A percentile compares a stretch with the other conserved stretches of the same genome.
Evolutionary conservation across 257 asterid species (phyloP).

Genomic region (Primulina huaijiensis): DNA sequence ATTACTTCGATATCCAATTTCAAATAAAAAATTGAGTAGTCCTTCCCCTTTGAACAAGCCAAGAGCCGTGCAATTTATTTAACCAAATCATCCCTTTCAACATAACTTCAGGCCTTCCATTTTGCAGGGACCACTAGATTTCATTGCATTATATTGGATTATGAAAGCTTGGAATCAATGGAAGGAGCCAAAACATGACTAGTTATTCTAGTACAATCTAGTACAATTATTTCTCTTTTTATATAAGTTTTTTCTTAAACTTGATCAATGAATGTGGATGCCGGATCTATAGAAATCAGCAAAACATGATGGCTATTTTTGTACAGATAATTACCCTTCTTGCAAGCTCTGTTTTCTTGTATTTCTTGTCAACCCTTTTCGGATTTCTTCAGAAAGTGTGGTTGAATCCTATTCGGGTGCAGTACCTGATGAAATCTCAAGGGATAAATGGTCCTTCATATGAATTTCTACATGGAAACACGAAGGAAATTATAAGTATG

Average conservation of each 20-base stretch:
- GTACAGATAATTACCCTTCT: background rate
- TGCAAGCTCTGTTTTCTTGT: background rate
- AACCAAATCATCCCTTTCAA: background rate
- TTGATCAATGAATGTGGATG: background rate
- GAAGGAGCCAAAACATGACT: background rate
- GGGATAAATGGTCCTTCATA: background rate
- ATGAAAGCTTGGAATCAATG: background rate
- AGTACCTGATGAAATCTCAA: background rate
- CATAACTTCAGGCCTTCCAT: background rate
- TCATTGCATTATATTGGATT: background rate
- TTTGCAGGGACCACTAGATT: background rate
- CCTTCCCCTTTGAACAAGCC: background rate
- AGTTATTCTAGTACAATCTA: background rate
- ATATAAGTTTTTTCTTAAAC: background rate
- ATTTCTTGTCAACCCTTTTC: background rate
- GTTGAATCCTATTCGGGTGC: background rate
- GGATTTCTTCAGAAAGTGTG: background rate
- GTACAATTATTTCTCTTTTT: background rate
- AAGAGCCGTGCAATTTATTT: background rate
- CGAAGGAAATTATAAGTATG: background rate
- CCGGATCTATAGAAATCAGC: background rate
- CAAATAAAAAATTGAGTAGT: background rate
- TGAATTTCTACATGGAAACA: background rate
- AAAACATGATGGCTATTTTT: background rate
- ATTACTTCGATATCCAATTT: background rate